Percentiles rank a stretch among this genome's conserved stretches.
Evolutionary conservation across 305 asterid genomes (phyloP).

Genomic region (Solanum hybrid): DNA sequence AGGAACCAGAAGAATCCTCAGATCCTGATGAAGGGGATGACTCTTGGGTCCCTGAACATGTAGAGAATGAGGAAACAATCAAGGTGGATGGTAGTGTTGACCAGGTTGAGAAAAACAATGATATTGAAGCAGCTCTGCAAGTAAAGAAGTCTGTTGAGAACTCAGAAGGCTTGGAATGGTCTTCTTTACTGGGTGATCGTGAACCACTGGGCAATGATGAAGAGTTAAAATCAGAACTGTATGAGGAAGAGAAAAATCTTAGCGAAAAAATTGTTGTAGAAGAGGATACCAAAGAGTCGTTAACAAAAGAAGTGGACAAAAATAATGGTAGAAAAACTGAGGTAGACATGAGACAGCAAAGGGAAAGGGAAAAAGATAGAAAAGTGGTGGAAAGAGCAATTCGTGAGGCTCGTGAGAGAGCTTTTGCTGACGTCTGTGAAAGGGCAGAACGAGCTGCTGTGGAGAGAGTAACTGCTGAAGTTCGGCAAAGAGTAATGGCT

Average conservation of each 20-base stretch:
- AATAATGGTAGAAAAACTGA: conserved; percentile 44
- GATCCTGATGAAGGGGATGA: conserved; percentile 23
- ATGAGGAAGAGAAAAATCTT: conserved; percentile 13
- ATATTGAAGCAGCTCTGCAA: conserved; percentile 14
- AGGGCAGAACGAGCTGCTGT: conserved; percentile 85
- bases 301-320: conserved; percentile 25
- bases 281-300: conserved; percentile 30
- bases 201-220: conserved; percentile 31
- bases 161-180: conserved; percentile 19
- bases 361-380: conserved; percentile 73
- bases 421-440: conserved; percentile 90
- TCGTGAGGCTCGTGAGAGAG: conserved; percentile 95
- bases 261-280: conserved; percentile 19
- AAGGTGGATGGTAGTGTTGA: conserved; percentile 14
- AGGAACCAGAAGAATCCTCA: conserved; percentile 27
- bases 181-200: conserved; percentile 16
- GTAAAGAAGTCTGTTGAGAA: conserved; percentile 25
- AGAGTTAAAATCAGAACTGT: conserved; percentile 22
- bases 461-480: conserved; percentile 74
- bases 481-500: conserved; percentile 52
- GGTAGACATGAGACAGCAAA: conserved; percentile 66
- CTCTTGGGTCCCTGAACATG: conserved; percentile 26
- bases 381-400: conserved; percentile 81
- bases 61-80: conserved; percentile 22
- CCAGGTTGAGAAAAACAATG: conserved; percentile 27